Conservation (phyloP, 257 asterid genomes). For the Solanum clarkiae region DNA sequence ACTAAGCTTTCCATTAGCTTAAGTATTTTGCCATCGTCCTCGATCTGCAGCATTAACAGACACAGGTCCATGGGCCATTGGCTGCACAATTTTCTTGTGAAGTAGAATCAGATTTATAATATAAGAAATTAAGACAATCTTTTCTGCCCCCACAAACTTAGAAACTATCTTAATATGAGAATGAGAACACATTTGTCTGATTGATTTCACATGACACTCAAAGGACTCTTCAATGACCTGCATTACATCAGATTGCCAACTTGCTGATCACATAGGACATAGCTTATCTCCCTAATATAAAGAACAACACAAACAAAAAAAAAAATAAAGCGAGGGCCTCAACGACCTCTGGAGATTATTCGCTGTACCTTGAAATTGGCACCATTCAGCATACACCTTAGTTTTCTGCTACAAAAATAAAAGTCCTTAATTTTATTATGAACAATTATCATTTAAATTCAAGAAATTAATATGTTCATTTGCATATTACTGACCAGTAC, state of each 20-base stretch:
- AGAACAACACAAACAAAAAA: neutral
- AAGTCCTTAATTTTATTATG: neutral
- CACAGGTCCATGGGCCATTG: neutral
- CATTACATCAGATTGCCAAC: neutral
- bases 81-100: neutral
- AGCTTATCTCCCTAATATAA: neutral
- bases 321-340: neutral
- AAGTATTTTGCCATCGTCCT: no score
- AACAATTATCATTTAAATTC: neutral
- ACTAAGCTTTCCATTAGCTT: no score
- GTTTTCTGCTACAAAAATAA: slow-evolving; percentile 7
- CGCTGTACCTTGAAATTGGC: neutral
- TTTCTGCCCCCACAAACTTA: neutral
- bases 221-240: neutral
- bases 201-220: neutral
- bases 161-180: neutral
- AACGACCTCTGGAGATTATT: neutral
- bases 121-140: neutral
- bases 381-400: slow-evolving; percentile 3
- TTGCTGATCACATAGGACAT: neutral
- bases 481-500: slow-evolving; percentile 2
- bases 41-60: neutral
- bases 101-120: neutral
- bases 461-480: neutral
- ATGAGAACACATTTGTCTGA: neutral